Base-by-base conservation (phyloP, 495 filamentous ascomycete genomes). In the Aspergillus steynii region DNA sequence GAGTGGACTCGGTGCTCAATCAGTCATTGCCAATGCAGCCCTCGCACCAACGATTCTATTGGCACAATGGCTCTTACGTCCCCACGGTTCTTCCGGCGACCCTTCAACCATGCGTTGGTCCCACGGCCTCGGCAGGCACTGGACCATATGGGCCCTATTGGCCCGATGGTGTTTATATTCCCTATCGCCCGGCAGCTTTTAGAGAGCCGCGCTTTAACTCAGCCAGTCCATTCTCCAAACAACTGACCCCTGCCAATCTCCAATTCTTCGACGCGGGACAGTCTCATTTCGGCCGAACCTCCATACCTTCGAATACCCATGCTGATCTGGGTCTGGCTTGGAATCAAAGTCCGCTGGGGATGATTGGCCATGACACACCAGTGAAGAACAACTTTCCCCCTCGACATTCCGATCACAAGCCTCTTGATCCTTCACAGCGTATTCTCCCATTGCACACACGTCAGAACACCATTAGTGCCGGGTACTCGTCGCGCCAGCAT, bases 131-230 rank as follows among this genome's bases (percentile, higher is more conserved):
- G 20, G 90, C 90, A 60, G 86, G 86, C 32, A 85, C 84, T 42
- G 87, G 86, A 4, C 84, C 88, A 15, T 90, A 85, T 72, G 90
- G 90, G 3, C 85, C 88, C 15, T 89, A 89, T 64, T 95, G 90
- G 90, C 86, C 87, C 12, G 87, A 96, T 74, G 88, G 88, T 5
- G 86, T 81, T 14, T 87, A 87, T 66, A 87, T 89, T 31, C 90
- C 90, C n/a, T 91, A 90, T 74, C 77, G 85, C 59, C 88, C 88
- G 53, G 82, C 88, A 29, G 83, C 88, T 27, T 67, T 89, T 61
- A 79, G 85, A 50, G 86, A 89, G 74, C 74, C 83, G 5, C 80
- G 83, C n/a, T 85, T 75, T 53, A 69, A 71, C 54, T 58, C 71
- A 6, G 65, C 72, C 10, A 59, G 59, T 3, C 52, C 65, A 3